These are phyloP conservation scores for Sarcocystis neurona DNA, from an alignment of 169 alveolate species.

Conservation along the genomic window DNA sequence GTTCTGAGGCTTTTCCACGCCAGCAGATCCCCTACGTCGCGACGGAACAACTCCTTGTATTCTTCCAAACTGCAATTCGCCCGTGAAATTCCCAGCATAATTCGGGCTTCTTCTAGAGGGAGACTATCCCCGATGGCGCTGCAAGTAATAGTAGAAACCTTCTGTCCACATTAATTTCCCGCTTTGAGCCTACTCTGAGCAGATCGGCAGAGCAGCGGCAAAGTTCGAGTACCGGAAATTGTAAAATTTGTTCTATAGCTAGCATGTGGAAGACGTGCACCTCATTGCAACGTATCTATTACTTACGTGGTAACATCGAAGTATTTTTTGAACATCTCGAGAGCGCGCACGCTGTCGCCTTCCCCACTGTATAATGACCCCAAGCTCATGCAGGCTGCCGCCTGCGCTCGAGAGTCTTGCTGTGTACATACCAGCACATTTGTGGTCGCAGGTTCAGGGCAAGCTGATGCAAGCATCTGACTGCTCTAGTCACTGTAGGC, in stretches of 20 bases:
- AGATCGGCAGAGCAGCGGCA: no score
- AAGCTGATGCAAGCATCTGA: no score
- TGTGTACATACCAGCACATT: neutral
- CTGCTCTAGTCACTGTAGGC: no score
- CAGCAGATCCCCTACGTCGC: neutral
- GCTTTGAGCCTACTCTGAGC: no score
- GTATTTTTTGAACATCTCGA: constrained; percentile 5
- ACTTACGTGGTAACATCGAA: constrained; percentile 22
- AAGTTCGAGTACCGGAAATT: no score
- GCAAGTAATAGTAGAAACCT: no score
- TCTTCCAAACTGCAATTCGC: constrained; percentile 4
- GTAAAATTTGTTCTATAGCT: no score
- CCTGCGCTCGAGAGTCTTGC: neutral
- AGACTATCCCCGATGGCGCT: constrained; percentile 1
- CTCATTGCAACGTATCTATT: no score
- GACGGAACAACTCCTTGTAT: constrained; percentile 11
- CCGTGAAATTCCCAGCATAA: constrained; percentile 21
- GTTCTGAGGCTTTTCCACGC: constrained; percentile 1
- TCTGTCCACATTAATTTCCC: no score
- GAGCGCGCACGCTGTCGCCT: neutral
- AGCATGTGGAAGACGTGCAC: no score
- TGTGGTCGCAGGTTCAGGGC: no score
- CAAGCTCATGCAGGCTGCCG: neutral
- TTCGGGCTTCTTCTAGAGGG: neutral
- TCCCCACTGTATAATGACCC: neutral